phyloP scores from a whole-genome alignment of 768 basidiomycete genomes.

The Trametes villosa region DNA sequence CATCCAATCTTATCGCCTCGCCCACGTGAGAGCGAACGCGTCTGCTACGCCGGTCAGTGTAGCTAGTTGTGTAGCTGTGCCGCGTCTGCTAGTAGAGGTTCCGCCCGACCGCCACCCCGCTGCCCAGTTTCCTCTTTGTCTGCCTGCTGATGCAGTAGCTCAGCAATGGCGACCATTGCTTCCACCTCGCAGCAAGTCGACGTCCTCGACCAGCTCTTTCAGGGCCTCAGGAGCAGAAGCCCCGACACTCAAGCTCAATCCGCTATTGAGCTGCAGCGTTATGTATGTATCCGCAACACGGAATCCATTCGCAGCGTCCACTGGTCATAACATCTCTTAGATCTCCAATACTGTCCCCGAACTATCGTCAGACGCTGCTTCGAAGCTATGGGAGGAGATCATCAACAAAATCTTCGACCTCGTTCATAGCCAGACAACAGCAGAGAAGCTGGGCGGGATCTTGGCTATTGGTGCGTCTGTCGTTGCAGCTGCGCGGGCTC shows the following conservation, averaged over 20 bases:
- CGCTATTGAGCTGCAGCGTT: conserved; percentile 73
- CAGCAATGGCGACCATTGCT: conserved; percentile 61
- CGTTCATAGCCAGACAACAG: conserved; percentile 76
- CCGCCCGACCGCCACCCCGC: too few species aligned
- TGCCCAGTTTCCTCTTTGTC: background rate
- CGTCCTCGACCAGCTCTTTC: conserved; percentile 68
- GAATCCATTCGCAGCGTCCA: background rate
- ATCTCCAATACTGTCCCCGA: conserved; percentile 75
- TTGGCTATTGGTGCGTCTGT: conserved; percentile 75
- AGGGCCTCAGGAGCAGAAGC: conserved; percentile 64
- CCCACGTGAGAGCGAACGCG: too few species aligned
- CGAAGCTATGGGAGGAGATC: conserved; percentile 85
- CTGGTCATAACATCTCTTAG: conserved; percentile 42
- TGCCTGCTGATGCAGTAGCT: background rate
- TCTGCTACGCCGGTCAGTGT: too few species aligned
- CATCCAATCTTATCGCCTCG: too few species aligned
- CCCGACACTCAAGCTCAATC: conserved; percentile 68
- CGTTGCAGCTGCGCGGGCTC: background rate
- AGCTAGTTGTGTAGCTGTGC: too few species aligned
- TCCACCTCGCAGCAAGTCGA: conserved; percentile 64
- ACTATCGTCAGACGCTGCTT: conserved; percentile 79
- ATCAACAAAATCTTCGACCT: conserved; percentile 84
- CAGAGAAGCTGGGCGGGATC: conserved; percentile 86
- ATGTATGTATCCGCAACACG: conserved; percentile 52
- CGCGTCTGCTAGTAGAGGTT: too few species aligned